Evolutionary conservation across 179 eudicot genomes (phyloP), one percentile per base, ranked within the genome.

Genomic region (Beta lomatogona): DNA sequence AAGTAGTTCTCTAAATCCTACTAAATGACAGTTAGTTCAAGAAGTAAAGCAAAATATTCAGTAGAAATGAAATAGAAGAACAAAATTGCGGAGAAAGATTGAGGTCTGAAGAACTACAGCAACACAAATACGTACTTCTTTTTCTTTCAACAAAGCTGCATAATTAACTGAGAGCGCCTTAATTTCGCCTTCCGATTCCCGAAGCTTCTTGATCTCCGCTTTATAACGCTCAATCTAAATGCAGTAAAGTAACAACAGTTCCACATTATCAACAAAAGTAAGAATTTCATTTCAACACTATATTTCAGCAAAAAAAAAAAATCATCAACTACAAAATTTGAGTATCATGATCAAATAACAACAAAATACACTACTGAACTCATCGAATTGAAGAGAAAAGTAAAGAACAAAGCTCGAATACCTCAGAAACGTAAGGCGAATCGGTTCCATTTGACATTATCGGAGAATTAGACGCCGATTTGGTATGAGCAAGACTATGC

Each of bases 101-200:
- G 45, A 28, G 45, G 6, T n/a, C 28, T 63, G 28, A 48, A 52
- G 55, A 19, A 28, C 41, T 36, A n/a, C 66, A 64, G 21, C 13
- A 22, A 16, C 55, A 54, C 77, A 83, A 16, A 18, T 36, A 60
- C 71, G 22, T 82, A 93, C 99, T 95, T 96, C 99, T 88, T 92
- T 96, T 78, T 94, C 97, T 87, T 94, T 96, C 83, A 96, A 86
- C 77, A 96, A 82, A 74, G 99, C 97, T 46, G 99, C 99, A 87
- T 96, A 96, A 87, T 96, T 94, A 50, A 96, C 92, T 36, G 99
- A 94, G 25, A 96, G 77, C 66, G 97, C 99, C 91, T 96, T 96
- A 59, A 96, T 90, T 79, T 93, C 93, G 4, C 94, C 90, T 85
- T 94, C 98, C 9, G 99, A 96, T 48, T 92, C 97, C 87, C 88